These are phyloP conservation scores for Rostrohypoxylon terebratum DNA, from an alignment of 495 filamentous ascomycete species.

Conservation along the genomic window DNA sequence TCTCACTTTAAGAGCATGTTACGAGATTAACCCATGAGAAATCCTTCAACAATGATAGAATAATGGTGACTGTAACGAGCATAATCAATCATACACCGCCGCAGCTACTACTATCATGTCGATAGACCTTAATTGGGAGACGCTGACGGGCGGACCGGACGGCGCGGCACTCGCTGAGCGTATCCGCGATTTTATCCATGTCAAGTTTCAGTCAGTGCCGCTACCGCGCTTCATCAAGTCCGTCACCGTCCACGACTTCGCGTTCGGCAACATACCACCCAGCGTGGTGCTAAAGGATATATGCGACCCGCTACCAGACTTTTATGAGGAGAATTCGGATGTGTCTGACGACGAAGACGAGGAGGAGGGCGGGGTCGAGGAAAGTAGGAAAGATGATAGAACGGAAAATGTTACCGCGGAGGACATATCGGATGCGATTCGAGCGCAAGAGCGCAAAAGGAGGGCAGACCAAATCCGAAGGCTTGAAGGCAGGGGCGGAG, in stretches of 20 bases:
- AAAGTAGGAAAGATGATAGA: conserved; percentile 45
- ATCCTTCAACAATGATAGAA: conserved; percentile 1
- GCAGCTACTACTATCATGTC: conserved; percentile 71
- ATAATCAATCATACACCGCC: conserved; percentile 16
- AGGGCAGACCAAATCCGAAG: conserved; percentile 51
- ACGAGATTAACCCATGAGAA: not conserved
- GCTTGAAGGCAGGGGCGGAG: conserved; percentile 37
- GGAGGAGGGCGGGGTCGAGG: conserved; percentile 51
- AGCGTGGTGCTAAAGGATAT: conserved; percentile 95
- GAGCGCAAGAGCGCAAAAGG: conserved; percentile 58
- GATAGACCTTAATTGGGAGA: conserved; percentile 95
- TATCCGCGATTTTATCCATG: conserved; percentile 94
- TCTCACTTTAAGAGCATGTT: not conserved
- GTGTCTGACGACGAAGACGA: conserved; percentile 60
- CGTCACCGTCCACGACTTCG: conserved; percentile 92
- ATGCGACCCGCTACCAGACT: conserved; percentile 93
- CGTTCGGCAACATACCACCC: conserved; percentile 86
- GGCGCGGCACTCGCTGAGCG: conserved; percentile 82
- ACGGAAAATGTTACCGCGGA: conserved; percentile 31
- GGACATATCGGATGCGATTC: conserved; percentile 55
- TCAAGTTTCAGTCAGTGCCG: conserved; percentile 90
- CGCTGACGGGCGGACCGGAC: conserved; percentile 88
- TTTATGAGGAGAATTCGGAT: conserved; percentile 87
- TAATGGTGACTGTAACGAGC: conserved; percentile 9
- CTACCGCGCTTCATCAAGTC: conserved; percentile 96